Evolutionary conservation across 108 stramenopile genomes (phyloP).

Genomic region (Fragilaria radians): DNA sequence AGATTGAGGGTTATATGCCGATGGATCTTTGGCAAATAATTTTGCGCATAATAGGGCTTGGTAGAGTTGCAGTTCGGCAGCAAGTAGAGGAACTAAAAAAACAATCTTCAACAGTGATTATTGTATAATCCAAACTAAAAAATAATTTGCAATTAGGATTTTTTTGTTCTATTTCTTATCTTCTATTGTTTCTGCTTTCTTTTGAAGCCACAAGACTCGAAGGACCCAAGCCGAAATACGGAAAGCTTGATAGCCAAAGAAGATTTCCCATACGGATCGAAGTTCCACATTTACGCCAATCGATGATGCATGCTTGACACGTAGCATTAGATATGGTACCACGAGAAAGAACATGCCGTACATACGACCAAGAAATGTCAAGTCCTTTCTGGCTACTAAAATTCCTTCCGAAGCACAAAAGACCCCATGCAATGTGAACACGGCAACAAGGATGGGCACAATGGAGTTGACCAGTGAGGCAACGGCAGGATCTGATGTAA

Average conservation of each 20-base stretch:
- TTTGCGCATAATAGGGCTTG: slow-evolving; percentile 42
- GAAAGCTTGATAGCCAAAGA: slow-evolving; percentile 59
- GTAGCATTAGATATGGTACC: slow-evolving; percentile 69
- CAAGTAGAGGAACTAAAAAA: not conserved
- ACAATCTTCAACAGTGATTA: not conserved
- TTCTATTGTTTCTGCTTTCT: too few species aligned
- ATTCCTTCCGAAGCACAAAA: slow-evolving; percentile 66
- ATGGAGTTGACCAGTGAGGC: slow-evolving; percentile 48
- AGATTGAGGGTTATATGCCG: slow-evolving; percentile 24
- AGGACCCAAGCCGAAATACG: slow-evolving; percentile 25
- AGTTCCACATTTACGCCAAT: slow-evolving; percentile 42
- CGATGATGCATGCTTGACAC: slow-evolving; percentile 56
- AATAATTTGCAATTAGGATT: too few species aligned
- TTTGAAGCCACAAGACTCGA: slow-evolving; percentile 28
- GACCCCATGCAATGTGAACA: slow-evolving; percentile 61
- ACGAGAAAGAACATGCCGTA: slow-evolving; percentile 54
- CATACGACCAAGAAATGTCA: slow-evolving; percentile 32
- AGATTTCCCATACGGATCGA: slow-evolving; percentile 61
- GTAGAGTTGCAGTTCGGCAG: not conserved
- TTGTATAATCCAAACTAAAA: not conserved
- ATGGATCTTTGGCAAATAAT: slow-evolving; percentile 46
- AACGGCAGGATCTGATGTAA: slow-evolving; percentile 67
- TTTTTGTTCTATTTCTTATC: too few species aligned
- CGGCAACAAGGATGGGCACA: slow-evolving; percentile 44
- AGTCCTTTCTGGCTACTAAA: not conserved